Base-by-base conservation (phyloP, 345 rosid genomes). In the Psidium friedrichsthalianum region DNA sequence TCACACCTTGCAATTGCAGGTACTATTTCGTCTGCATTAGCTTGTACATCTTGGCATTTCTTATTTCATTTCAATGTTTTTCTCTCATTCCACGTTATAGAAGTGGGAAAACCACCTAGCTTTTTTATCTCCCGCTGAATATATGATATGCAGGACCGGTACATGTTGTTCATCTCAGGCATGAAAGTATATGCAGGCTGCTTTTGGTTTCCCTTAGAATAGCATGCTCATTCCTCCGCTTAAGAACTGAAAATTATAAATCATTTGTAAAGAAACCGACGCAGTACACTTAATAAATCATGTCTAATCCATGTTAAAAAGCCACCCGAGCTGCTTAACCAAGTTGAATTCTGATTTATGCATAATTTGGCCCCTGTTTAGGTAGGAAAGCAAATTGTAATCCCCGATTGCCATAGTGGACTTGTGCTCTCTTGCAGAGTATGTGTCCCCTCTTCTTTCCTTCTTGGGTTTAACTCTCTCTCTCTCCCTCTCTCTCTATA, bases 1-100 rank as follows among this genome's bases (percentile, higher is more conserved):
- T 88, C 94, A 91, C 88, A 95, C 98, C 51, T 86, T 97, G 94
- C 98, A 97, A 87, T 91, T 97, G 82, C 99, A 97, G 98, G 99
- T 97, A 94, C 84, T 74, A 64, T 64, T 15, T 61, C 36, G 11
- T 82, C 88, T 76, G 21, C 56, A 56, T 58, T 6, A 84, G 49
- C 53, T 56, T 56, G 32, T 88, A 88, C 8, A 4, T 52, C 42
- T 82, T 3, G 36, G 42, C 83, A n/a, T 82, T 51, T 82, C 24
- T 25, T 14, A 1, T n/a, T 82, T 25, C 78, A 69, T 18, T 69
- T 32, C 32, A 32, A 32, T 69, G 24, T 18, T 32, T 29, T 64
- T 32, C 1, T 32, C 8, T 64, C 76, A 32, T 64, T 69, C 24
- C 24, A 69, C 44, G 9, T 69, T 32, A 32, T 57, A 69, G 78